Conservation (phyloP, 352 stramenopile genomes). For the Phytophthora tentaculata region DNA sequence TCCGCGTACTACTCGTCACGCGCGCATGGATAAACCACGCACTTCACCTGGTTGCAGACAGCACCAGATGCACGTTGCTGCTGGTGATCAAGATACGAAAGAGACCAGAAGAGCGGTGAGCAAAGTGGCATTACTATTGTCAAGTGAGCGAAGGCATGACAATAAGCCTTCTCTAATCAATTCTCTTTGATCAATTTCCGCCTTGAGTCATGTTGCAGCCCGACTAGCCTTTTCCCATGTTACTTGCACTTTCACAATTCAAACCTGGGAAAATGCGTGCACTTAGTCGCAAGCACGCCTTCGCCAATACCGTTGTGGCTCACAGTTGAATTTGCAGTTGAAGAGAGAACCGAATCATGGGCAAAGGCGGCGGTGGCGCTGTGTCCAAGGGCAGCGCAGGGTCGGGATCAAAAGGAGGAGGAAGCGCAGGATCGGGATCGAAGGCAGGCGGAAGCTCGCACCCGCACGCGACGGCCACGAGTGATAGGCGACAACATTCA, state of each 20-base stretch:
- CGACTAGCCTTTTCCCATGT: too few relatives aligned
- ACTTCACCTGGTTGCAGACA: neutral
- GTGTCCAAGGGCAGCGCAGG: neutral
- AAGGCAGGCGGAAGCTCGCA: neutral
- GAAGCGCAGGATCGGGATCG: neutral
- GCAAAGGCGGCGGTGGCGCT: neutral
- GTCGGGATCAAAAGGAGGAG: too few relatives aligned
- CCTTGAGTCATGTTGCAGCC: too few relatives aligned
- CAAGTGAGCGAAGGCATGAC: neutral
- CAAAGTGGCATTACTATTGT: neutral
- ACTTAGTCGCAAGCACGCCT: too few relatives aligned
- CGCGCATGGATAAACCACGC: neutral
- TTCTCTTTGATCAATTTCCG: neutral
- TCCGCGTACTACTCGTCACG: constrained; percentile 3
- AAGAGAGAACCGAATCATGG: neutral
- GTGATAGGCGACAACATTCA: neutral
- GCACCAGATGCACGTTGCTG: constrained; percentile 3
- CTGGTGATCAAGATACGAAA: neutral
- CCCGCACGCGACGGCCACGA: neutral
- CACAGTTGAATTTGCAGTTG: neutral
- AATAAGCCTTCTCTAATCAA: neutral
- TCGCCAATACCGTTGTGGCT: too few relatives aligned
- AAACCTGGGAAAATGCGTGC: neutral
- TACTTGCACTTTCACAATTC: too few relatives aligned
- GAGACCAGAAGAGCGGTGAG: neutral